Evolutionary conservation across 2,329 filamentous ascomycete genomes (phyloP), one percentile per base, ranked within the genome.

Genomic region (Emmonsia crescens): DNA sequence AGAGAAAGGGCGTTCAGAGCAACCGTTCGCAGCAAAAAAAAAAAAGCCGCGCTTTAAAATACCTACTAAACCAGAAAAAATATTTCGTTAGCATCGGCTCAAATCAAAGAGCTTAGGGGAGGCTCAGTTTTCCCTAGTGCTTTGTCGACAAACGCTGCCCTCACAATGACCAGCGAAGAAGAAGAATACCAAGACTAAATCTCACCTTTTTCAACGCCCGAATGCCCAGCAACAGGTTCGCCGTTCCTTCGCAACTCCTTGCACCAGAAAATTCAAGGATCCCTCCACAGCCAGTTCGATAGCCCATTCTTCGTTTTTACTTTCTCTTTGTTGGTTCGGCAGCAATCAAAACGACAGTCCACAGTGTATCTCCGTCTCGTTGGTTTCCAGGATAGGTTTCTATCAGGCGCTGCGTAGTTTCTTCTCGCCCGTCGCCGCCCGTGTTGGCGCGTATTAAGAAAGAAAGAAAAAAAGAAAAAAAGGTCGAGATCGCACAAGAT

Each of bases 81-180:
- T 62, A 60, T 65, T 58, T 64, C 59, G 31, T 58, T 57, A 66
- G 62, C 56, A 60, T 48, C 66, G 58, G 65, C 63, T 68, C 69
- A 68, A 64, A 57, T 68, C 16, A 44, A n/a, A 44, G 19, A 44
- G 68, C 62, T 63, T 62, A 64, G 66, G 64, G 64, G 66, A 61
- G 65, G 64, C 66, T 64, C 55, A 66, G n/a, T 44, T 6, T 5
- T 36, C 33, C 33, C 42, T 5, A 29, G 29, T 31, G 5, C 24
- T 16, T 33, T 27, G 9, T 54, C 51, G 27, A 6, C 12, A 24
- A 40, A 40, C 52, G n/a, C 14, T 16, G n/a, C 12, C 21, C 46
- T 24, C 24, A 52, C 21, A 52, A 52, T 44, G 1, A 21, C 52
- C 52, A 55, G 6, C 29, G 16, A 10, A 10, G 19, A 54, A 54